Percentiles rank a stretch among this genome's conserved stretches.
Evolutionary conservation across 2,329 filamentous ascomycete genomes (phyloP).

Genomic region (Phaeosphaeriaceae sp.): DNA sequence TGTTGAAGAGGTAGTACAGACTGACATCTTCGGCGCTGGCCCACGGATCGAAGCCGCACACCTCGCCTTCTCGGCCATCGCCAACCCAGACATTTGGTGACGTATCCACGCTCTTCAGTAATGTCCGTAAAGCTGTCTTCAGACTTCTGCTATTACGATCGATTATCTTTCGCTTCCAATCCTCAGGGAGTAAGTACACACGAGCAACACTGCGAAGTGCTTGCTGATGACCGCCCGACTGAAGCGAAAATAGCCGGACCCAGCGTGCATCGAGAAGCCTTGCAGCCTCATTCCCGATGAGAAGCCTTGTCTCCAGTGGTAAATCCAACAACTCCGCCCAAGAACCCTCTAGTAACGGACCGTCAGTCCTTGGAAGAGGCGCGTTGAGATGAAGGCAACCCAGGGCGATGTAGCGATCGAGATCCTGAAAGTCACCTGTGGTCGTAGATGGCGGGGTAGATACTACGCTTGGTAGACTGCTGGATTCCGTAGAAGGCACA

Average conservation of each 20-base stretch:
- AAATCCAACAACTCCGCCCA: conserved; percentile 40
- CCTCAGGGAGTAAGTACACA: conserved; percentile 72
- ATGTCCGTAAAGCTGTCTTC: conserved; percentile 53
- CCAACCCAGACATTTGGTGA: conserved; percentile 66
- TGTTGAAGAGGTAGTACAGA: conserved; percentile 77
- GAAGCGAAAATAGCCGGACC: conserved; percentile 41
- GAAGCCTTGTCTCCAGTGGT: conserved; percentile 26
- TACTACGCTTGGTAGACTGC: neutral
- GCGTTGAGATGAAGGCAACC: conserved; percentile 41
- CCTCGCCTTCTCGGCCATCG: conserved; percentile 20
- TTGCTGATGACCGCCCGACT: neutral
- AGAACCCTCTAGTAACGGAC: neutral
- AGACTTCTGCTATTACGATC: conserved; percentile 58
- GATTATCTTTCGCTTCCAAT: conserved; percentile 65
- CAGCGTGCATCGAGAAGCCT: conserved; percentile 43
- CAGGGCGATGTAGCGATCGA: conserved; percentile 44
- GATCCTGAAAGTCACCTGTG: conserved; percentile 19
- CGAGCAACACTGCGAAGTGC: conserved; percentile 50
- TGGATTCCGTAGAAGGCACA: neutral
- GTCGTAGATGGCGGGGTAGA: neutral
- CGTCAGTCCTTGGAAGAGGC: neutral
- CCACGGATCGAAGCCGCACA: conserved; percentile 49
- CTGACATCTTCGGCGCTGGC: conserved; percentile 58
- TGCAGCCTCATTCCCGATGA: conserved; percentile 34
- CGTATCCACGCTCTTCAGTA: conserved; percentile 66